Percentiles rank a stretch among this genome's conserved stretches.
Evolutionary conservation across 2,329 filamentous ascomycete genomes (phyloP).

Genomic region (Graphilbum fragrans): DNA sequence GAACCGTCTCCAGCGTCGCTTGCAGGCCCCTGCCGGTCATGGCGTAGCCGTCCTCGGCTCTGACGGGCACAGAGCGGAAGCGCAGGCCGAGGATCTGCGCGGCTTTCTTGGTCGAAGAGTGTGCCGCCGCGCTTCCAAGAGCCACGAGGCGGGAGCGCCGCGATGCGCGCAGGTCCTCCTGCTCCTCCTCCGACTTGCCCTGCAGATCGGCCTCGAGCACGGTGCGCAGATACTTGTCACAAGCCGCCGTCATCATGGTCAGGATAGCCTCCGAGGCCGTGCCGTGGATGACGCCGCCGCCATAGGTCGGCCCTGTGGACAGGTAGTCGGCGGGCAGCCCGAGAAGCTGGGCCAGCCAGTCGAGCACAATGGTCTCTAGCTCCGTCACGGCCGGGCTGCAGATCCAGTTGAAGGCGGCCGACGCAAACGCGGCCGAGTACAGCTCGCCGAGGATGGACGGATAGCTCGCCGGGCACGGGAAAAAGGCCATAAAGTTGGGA

Average conservation of each 20-base stretch:
- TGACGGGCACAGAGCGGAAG: slow-evolving; percentile 56
- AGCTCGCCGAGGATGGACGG: slow-evolving; percentile 84
- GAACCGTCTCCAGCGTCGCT: slow-evolving; percentile 50
- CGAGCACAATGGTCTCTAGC: slow-evolving; percentile 82
- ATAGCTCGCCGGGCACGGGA: slow-evolving; percentile 70
- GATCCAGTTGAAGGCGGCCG: slow-evolving; percentile 94
- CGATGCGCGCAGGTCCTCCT: slow-evolving; percentile 57
- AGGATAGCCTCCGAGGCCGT: slow-evolving; percentile 80
- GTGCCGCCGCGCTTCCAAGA: slow-evolving; percentile 65
- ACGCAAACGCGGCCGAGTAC: slow-evolving; percentile 79
- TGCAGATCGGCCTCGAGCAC: slow-evolving; percentile 20
- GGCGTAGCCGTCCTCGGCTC: slow-evolving; percentile 50
- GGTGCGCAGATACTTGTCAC: slow-evolving; percentile 61
- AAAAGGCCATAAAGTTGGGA: slow-evolving; percentile 94
- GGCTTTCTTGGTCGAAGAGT: slow-evolving; percentile 79
- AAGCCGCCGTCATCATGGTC: slow-evolving; percentile 75
- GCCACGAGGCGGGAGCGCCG: slow-evolving; percentile 65
- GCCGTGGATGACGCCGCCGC: slow-evolving; percentile 90
- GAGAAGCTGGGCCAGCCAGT: slow-evolving; percentile 76
- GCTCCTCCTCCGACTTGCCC: slow-evolving; percentile 31
- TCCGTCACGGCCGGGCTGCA: slow-evolving; percentile 88
- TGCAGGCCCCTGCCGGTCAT: slow-evolving; percentile 55
- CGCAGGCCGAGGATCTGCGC: slow-evolving; percentile 78
- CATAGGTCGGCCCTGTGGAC: slow-evolving; percentile 55
- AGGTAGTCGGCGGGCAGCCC: slow-evolving; percentile 61